These are phyloP conservation scores for Chlamydomonas sp. DNA, from an alignment of 139 green algal genomes.

Conservation along the genomic window DNA sequence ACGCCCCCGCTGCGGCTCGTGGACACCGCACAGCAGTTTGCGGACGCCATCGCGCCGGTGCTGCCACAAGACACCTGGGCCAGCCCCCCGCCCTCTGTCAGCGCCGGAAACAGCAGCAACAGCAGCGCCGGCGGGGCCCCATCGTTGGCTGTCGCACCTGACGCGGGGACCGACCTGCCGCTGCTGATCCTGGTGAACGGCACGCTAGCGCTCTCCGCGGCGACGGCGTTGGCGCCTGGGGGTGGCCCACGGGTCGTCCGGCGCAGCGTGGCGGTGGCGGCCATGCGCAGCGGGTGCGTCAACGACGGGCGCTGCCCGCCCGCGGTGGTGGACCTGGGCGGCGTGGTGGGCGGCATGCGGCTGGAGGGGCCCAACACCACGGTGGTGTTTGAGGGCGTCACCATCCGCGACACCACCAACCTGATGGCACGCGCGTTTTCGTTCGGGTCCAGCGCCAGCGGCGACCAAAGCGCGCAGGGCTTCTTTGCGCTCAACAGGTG, in stretches of 20 bases:
- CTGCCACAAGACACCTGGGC: slow-evolving; percentile 2
- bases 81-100: not conserved
- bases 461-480: not conserved
- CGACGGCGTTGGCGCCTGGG: not conserved
- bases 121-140: no score
- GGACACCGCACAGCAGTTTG: not conserved
- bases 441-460: not conserved
- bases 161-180: not conserved
- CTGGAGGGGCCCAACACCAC: slow-evolving; percentile 27
- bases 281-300: slow-evolving; percentile 6
- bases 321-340: slow-evolving; percentile 7
- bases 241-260: slow-evolving; percentile 15
- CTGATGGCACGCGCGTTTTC: not conserved
- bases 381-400: slow-evolving; percentile 19
- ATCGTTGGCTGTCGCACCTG: no score
- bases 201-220: not conserved
- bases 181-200: slow-evolving; percentile 27
- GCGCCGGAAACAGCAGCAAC: not conserved
- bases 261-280: slow-evolving; percentile 12
- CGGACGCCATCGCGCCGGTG: slow-evolving; percentile 11
- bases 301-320: not conserved
- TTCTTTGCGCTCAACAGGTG: slow-evolving; percentile 31
- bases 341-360: not conserved
- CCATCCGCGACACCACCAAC: not conserved
- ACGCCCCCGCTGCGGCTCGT: slow-evolving; percentile 13